Evolutionary conservation across 345 rosid genomes (phyloP).

Genomic region (Kernera saxatilis): DNA sequence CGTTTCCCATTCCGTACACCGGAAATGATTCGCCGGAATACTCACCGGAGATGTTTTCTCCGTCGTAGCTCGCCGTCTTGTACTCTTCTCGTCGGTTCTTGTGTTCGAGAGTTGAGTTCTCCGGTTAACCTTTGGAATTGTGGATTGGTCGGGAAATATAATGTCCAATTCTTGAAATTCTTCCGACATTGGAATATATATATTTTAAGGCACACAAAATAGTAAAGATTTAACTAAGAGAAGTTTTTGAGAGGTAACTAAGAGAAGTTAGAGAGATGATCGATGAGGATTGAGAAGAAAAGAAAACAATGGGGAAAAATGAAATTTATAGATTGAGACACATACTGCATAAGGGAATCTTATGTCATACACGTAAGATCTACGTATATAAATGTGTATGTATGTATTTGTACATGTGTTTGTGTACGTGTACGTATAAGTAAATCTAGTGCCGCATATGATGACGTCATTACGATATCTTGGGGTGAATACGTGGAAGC

Average conservation of each 20-base stretch:
- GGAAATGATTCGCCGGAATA: constrained; percentile 30
- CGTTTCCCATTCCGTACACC: constrained; percentile 17
- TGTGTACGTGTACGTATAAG: constrained; percentile 15
- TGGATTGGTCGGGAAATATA: constrained; percentile 34
- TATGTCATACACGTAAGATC: constrained; percentile 20
- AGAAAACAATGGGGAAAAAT: not conserved
- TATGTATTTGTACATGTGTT: constrained; percentile 6
- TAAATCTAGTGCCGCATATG: constrained; percentile 16
- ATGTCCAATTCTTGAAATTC: constrained; percentile 57
- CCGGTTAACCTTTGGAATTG: not conserved
- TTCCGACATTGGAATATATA: constrained; percentile 35
- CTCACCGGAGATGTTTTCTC: constrained; percentile 23
- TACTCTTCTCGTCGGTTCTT: not conserved
- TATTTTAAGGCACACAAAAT: too few species aligned
- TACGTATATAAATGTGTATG: constrained; percentile 11
- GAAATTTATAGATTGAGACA: constrained; percentile 22
- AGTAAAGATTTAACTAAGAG: too few species aligned
- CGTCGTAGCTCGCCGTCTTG: not conserved
- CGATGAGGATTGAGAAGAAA: constrained; percentile 6
- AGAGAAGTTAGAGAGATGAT: not conserved
- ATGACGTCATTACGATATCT: constrained; percentile 37
- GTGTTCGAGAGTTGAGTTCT: not conserved
- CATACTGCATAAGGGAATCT: constrained; percentile 18
- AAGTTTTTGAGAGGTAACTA: not conserved
- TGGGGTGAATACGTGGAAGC: constrained; percentile 25